phyloP scores from a whole-genome alignment of 2,329 filamentous ascomycete genomes.

The Stagonosporopsis tanaceti region DNA sequence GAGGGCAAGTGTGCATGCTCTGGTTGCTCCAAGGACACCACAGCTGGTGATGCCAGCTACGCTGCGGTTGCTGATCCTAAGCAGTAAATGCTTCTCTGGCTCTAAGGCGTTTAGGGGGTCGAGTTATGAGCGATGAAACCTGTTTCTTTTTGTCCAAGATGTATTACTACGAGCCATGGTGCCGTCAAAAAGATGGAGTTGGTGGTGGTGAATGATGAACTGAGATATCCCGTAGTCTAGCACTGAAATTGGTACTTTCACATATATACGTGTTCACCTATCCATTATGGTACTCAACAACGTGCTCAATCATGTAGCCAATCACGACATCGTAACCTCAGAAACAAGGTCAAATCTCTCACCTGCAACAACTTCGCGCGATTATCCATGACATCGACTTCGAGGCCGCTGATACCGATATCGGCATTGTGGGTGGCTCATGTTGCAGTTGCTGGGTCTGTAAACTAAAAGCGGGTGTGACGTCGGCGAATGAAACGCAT shows the following conservation, averaged over 20 bases:
- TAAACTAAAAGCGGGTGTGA: conserved; percentile 10
- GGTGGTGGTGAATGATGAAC: conserved; percentile 10
- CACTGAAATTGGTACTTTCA: conserved; percentile 10
- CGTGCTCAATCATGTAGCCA: neutral
- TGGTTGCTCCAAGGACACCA: conserved; percentile 24
- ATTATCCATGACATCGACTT: too few relatives aligned
- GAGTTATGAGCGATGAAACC: conserved; percentile 13
- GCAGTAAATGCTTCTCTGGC: conserved; percentile 1
- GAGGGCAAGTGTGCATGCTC: conserved; percentile 54
- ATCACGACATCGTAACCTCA: neutral
- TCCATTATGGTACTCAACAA: conserved; percentile 17
- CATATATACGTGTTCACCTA: neutral
- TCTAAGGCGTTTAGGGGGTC: neutral
- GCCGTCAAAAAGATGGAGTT: conserved; percentile 11
- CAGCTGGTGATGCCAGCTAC: conserved; percentile 19
- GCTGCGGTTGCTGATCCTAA: conserved; percentile 24
- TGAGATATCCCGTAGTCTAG: conserved; percentile 20
- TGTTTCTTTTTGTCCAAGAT: conserved; percentile 4
- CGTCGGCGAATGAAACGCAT: neutral
- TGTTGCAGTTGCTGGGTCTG: neutral
- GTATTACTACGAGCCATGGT: neutral
- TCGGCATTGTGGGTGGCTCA: neutral
- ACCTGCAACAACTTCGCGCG: neutral
- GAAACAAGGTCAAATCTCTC: neutral
- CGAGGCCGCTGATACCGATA: neutral